Percentiles rank a stretch among this genome's conserved stretches.
phyloP scores from a whole-genome alignment of 441 rosid genomes.

The Euphorbia celastroides region DNA sequence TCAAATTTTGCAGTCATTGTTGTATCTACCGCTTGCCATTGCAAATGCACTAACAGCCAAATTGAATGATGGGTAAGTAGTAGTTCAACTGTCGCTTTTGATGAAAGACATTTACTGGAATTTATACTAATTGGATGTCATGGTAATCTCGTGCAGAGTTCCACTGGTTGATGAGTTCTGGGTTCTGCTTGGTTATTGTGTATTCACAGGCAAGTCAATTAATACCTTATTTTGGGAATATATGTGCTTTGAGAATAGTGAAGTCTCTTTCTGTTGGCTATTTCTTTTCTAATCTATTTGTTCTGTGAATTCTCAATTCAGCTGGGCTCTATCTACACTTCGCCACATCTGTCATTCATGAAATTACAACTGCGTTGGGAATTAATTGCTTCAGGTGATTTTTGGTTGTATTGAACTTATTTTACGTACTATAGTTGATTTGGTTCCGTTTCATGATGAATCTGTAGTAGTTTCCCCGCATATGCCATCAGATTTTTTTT shows the following conservation, averaged over 20 bases:
- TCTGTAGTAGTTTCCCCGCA: too few relatives aligned
- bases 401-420: not conserved
- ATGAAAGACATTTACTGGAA: constrained; percentile 6
- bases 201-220: constrained; percentile 57
- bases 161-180: constrained; percentile 85
- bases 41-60: constrained; percentile 85
- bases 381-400: constrained; percentile 93
- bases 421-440: too few relatives aligned
- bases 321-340: constrained; percentile 75
- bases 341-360: constrained; percentile 88
- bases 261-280: too few relatives aligned
- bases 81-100: not conserved
- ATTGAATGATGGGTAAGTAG: constrained; percentile 73
- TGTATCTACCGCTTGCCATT: constrained; percentile 88
- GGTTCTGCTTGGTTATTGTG: constrained; percentile 89
- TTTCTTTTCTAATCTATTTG: constrained; percentile 6
- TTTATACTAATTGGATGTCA: constrained; percentile 3
- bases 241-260: not conserved
- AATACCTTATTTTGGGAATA: constrained; percentile 9
- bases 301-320: constrained; percentile 31
- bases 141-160: constrained; percentile 41
- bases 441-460: too few relatives aligned
- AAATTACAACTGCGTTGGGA: constrained; percentile 88
- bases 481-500: too few relatives aligned
- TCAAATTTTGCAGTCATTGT: constrained; percentile 54